phyloP scores from a whole-genome alignment of 768 basidiomycete species.

The Mycena crocata region DNA sequence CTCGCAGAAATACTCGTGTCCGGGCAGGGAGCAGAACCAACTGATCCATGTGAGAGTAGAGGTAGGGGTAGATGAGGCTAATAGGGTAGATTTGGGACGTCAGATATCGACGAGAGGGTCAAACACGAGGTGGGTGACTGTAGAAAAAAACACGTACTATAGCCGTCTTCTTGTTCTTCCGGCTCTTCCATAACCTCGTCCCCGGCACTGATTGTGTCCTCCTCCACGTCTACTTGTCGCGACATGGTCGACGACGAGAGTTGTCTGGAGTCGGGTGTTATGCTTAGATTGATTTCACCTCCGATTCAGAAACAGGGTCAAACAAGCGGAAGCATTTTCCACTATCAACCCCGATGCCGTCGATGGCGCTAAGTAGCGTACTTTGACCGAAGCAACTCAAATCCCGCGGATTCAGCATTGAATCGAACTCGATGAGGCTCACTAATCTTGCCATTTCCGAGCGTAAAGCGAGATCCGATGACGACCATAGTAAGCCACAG shows the following conservation, averaged over 20 bases:
- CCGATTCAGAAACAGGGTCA: background rate
- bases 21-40: constrained; percentile 95
- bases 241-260: constrained; percentile 47
- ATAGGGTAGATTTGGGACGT: constrained; percentile 34
- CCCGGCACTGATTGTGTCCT: constrained; percentile 71
- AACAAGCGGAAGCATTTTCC: background rate
- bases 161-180: constrained; percentile 80
- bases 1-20: constrained; percentile 98
- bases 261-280: background rate
- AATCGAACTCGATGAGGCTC: no score
- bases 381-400: no score
- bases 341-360: no score
- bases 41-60: constrained; percentile 95
- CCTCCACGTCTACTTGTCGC: constrained; percentile 65
- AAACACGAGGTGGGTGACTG: constrained; percentile 35
- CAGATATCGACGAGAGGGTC: constrained; percentile 19
- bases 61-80: constrained; percentile 91
- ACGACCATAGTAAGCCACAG: no score
- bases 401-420: no score
- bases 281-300: no score
- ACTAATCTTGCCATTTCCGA: no score
- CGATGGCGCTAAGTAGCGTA: no score
- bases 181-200: constrained; percentile 89
- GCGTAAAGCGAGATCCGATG: no score
- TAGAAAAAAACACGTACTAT: constrained; percentile 69